Base-by-base conservation (phyloP, 2,329 filamentous ascomycete genomes). In the Penicillium sp. region DNA sequence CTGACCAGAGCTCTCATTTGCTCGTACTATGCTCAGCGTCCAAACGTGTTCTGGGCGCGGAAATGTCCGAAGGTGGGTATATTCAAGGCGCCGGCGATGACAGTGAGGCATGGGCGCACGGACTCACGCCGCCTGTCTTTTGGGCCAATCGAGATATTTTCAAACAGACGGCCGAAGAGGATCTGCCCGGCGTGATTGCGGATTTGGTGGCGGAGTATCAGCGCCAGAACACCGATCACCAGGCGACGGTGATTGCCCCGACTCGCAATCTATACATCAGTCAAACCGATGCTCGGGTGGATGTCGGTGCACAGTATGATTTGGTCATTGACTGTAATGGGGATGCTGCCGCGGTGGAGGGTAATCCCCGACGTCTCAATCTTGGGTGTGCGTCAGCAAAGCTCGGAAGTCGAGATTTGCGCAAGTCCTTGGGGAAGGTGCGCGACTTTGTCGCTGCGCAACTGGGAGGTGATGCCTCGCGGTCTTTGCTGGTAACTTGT, bases 11-110 rank as follows among this genome's bases (percentile, higher is more conserved):
- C 9, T 88, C 81, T 61, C 77, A 86, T 57, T 82, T 88, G 0
- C 73, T 97, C 3, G 79, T 97, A 24, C 87, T 93, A 62, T 93
- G 88, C 64, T 96, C 90, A 1, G 86, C 89, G 9, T 95, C 89
- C 1, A 79, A 83, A 29, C 78, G 85, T 12, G 83, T 90, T 1
- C 71, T 72, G 1, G 85, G 83, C 9, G 82, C 80, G 3, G 88
- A 91, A 64, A 75, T 80, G 57, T 81, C 81, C 27, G 83, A 85
- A 62, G 80, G 79, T 3, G 84, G 83, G 5, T 98, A 98, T 63
- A 85, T 98, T 50, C 93, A 97, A 69, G 93, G 93, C 43, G 91
- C 91, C 0, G 93, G 86, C 2, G 93, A 98, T 67, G 93, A 98
- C 66, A 88, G 86, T 9, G 93, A 98, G 73, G 88, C 88, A 57